Base-by-base conservation (phyloP, 441 rosid species). In the Manihot esculenta region DNA sequence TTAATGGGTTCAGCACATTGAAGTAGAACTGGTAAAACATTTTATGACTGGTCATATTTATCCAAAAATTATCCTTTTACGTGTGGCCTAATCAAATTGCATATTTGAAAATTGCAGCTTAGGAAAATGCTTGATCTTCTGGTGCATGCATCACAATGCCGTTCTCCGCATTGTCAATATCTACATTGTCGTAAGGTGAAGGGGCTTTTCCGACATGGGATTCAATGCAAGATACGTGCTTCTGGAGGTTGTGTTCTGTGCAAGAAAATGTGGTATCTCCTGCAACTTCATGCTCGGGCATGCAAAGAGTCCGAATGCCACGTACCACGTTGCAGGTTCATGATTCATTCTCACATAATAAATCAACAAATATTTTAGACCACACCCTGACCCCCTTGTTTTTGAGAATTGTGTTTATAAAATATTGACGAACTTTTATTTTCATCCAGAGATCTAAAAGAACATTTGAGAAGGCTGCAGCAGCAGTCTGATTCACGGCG, bases 401-500 rank as follows among this genome's bases (percentile, higher is more conserved):
- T 35, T 21, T 24, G 3, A 1, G 12, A 14, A 8, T 1, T 35
- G 12, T 20, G 33, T 5, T 21, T 44, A n/a, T n/a, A 18, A 60
- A 23, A 12, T 42, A 7, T 49, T 66, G 56, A 53, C 14, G 12
- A 2, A 27, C 0, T 70, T 21, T 48, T 35, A 53, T 56, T 50
- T 58, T 58, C 56, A 49, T 79, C 30, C 94, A 96, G 99, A 80
- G 99, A 96, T 82, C 83, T 96, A 57, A 89, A 88, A 82, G 99
- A 92, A 72, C 98, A 92, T 87, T 68, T 90, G 78, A 89, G 98
- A 84, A 88, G 98, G 82, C 82, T 90, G 69, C 98, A 93, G 80
- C 99, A 96, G 82, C 99, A 96, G 82, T 92, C 99, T 55, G 99
- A 96, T 84, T 92, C 99, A 49, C 82, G 99, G 60, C 87, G 99